Base-by-base conservation (phyloP, 148 eudicot species). In the Simmondsia chinensis region DNA sequence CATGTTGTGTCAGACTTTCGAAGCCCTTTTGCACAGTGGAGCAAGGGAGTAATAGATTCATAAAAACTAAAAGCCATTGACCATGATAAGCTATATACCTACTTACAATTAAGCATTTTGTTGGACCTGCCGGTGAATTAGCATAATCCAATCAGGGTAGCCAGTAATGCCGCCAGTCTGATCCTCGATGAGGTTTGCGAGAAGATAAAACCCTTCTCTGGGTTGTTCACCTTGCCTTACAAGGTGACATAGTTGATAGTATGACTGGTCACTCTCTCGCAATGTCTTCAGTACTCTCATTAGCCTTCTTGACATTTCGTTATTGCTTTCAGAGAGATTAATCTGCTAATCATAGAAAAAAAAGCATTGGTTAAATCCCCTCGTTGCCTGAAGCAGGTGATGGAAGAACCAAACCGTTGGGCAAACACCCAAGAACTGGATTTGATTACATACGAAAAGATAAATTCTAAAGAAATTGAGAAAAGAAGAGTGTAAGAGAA, bases 191-290 rank as follows among this genome's bases (percentile, higher is more conserved):
- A 93, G 77, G 64, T 82, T 82, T 50, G 74, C 49, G 28, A 93
- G 88, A 39, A 85, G 70, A 67, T 75, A 86, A 61, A 65, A 75
- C 30, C 94, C 89, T 80, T 93, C 99, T 57, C 87, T 59, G 7
- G 99, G 96, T 57, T 91, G 99, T 61, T 86, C 96, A 22, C 99
- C 94, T 73, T 86, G 99, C 61, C 89, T 72, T 61, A 86, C 89
- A 60, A 93, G 69, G 60, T 86, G 83, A 52, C 83, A 77, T 20
- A 82, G 73, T 69, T 82, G 96, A 75, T 70, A 86, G 62, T 72
- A 79, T 20, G 87, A 75, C 28, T 65, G 77, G 33, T 82, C 79
- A 46, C 59, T 68, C 61, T 77, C 74, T 56, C 96, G 74, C 65
- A 65, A 50, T 61, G 50, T 79, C 40, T 70, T 39, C 13, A 93